phyloP scores from a whole-genome alignment of 805 yeast genomes.

The Jamesozyma piceae region DNA sequence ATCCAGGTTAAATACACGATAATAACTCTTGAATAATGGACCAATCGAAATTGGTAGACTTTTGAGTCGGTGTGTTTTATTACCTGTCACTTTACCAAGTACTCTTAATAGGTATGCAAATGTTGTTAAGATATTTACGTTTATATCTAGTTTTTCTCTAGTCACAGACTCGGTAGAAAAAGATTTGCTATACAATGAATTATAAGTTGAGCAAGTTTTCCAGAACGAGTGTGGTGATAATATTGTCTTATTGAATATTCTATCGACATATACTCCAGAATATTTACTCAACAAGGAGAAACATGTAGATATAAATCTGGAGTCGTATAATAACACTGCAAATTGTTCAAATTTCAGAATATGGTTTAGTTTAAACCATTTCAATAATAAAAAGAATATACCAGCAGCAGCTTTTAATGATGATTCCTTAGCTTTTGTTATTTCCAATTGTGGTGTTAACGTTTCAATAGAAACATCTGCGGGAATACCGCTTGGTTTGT shows the following conservation, averaged over 20 bases:
- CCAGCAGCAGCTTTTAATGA: constrained; percentile 51
- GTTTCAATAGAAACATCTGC: constrained; percentile 8
- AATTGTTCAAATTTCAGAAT: constrained; percentile 71
- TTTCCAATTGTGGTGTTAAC: constrained; percentile 36
- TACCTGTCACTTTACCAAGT: constrained; percentile 49
- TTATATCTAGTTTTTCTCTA: background rate
- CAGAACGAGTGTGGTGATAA: constrained; percentile 21
- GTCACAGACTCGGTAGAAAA: background rate
- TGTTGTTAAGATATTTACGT: constrained; percentile 12
- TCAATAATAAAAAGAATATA: constrained; percentile 42
- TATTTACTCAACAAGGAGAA: constrained; percentile 20
- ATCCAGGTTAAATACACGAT: constrained; percentile 49
- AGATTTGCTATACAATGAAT: constrained; percentile 7
- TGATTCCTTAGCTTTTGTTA: constrained; percentile 51
- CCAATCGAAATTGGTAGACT: constrained; percentile 29
- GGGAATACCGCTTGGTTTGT: constrained; percentile 10
- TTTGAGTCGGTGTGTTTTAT: constrained; percentile 57
- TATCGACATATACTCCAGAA: constrained; percentile 25
- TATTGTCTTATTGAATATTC: constrained; percentile 23
- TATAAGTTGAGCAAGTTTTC: constrained; percentile 19
- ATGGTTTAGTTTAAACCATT: constrained; percentile 77
- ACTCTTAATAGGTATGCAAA: constrained; percentile 35
- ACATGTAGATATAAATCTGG: constrained; percentile 37
- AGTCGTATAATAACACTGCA: constrained; percentile 63
- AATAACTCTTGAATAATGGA: constrained; percentile 30